Evolutionary conservation across 352 stramenopile genomes (phyloP).

Genomic region (Phytophthora nicotianae): DNA sequence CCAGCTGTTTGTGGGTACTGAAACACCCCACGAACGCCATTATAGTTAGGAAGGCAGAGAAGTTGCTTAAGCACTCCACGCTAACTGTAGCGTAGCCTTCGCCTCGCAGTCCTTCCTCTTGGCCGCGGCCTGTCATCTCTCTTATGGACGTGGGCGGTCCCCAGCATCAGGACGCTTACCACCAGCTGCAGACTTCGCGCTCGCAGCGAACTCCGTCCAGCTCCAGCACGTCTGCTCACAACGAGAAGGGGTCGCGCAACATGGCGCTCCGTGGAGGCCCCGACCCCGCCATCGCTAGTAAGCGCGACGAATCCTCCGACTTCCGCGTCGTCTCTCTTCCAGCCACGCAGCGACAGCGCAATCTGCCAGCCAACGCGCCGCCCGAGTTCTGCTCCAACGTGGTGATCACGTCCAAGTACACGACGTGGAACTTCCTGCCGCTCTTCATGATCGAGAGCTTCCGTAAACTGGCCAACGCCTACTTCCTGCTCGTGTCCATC

Average conservation of each 20-base stretch:
- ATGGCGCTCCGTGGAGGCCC: slow-evolving; percentile 23
- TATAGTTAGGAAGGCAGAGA: slow-evolving; percentile 5
- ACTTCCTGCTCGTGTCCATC: slow-evolving; percentile 92
- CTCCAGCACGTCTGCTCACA: slow-evolving; percentile 12
- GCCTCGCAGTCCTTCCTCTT: neutral
- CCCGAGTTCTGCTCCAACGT: slow-evolving; percentile 79
- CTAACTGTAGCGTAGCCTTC: neutral
- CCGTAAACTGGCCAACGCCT: slow-evolving; percentile 90
- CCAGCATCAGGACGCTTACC: slow-evolving; percentile 37
- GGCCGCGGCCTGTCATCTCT: neutral
- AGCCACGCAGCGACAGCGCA: slow-evolving; percentile 29
- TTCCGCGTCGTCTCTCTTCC: slow-evolving; percentile 65
- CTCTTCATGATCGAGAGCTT: slow-evolving; percentile 90
- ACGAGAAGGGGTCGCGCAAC: slow-evolving; percentile 10
- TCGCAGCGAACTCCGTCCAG: slow-evolving; percentile 12
- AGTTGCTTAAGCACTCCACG: neutral
- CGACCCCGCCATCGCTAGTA: slow-evolving; percentile 12
- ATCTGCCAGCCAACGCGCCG: slow-evolving; percentile 10
- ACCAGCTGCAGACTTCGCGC: slow-evolving; percentile 41
- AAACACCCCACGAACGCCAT: slow-evolving; percentile 8
- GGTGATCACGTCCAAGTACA: slow-evolving; percentile 94
- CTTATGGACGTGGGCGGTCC: slow-evolving; percentile 35
- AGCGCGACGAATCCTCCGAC: slow-evolving; percentile 37
- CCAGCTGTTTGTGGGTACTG: too few relatives aligned
- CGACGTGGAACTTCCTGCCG: slow-evolving; percentile 88